These are phyloP conservation scores for Corylus americana DNA, from an alignment of 306 rosid genomes.

Conservation along the genomic window DNA sequence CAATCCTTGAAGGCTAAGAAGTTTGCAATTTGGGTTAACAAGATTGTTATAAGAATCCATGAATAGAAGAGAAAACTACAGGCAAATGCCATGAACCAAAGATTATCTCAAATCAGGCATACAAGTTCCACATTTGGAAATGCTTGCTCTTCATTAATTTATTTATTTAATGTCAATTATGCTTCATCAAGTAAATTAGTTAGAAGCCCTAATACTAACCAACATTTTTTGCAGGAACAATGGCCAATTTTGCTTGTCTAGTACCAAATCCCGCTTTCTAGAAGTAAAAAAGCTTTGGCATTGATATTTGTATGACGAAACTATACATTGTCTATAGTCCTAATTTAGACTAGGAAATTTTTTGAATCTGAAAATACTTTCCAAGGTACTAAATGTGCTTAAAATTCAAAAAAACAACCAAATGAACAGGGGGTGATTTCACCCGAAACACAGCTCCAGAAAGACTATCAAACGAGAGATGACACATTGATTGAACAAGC, in stretches of 20 bases:
- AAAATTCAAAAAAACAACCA: not conserved
- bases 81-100: not conserved
- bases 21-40: not conserved
- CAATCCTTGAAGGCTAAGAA: not conserved
- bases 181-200: not conserved
- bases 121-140: not conserved
- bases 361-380: not conserved
- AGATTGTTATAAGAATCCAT: not conserved
- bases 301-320: not conserved
- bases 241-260: not conserved
- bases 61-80: not conserved
- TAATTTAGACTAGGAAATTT: not conserved
- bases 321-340: not conserved
- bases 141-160: not conserved
- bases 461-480: not conserved
- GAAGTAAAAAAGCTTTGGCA: not conserved
- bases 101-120: not conserved
- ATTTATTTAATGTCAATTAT: not conserved
- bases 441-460: not conserved
- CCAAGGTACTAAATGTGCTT: not conserved
- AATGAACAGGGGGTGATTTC: not conserved
- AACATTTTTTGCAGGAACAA: not conserved
- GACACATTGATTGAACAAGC: not conserved
- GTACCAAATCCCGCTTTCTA: not conserved
- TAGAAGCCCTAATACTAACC: not conserved